Conservation (phyloP, 2,329 filamentous ascomycete species). For the Fusarium heterosporum region DNA sequence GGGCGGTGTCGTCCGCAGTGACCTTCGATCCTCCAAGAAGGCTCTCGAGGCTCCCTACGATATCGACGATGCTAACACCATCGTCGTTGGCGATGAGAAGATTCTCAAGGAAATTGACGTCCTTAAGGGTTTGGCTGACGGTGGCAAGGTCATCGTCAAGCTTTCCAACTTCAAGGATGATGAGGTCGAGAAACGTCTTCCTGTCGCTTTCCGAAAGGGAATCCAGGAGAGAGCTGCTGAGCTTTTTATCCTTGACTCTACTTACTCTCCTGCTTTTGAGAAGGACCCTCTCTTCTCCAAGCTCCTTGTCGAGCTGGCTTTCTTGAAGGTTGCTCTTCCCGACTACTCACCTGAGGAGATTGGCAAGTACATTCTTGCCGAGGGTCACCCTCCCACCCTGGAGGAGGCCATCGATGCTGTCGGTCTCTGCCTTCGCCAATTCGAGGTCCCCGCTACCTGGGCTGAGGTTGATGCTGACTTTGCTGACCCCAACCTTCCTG, state of each 20-base stretch:
- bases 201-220: slow-evolving; percentile 75
- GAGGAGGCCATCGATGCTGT: slow-evolving; percentile 74
- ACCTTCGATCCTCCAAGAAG: slow-evolving; percentile 85
- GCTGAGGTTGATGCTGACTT: slow-evolving; percentile 70
- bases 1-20: slow-evolving; percentile 85
- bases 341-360: slow-evolving; percentile 71
- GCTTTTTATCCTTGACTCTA: slow-evolving; percentile 80
- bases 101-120: slow-evolving; percentile 83
- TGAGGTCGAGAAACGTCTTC: slow-evolving; percentile 88
- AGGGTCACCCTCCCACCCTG: slow-evolving; percentile 63
- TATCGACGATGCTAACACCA: slow-evolving; percentile 81
- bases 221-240: slow-evolving; percentile 76
- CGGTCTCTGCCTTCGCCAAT: slow-evolving; percentile 74
- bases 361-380: slow-evolving; percentile 72
- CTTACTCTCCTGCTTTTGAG: slow-evolving; percentile 74
- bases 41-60: slow-evolving; percentile 87
- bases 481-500: slow-evolving; percentile 65
- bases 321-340: slow-evolving; percentile 80
- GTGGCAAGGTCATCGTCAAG: slow-evolving; percentile 79
- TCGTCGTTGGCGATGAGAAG: slow-evolving; percentile 82
- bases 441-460: slow-evolving; percentile 87
- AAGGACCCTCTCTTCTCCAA: slow-evolving; percentile 73
- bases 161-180: slow-evolving; percentile 86
- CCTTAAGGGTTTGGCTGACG: slow-evolving; percentile 74
- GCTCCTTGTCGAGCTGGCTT: slow-evolving; percentile 81